Base-by-base conservation (phyloP, 495 filamentous ascomycete genomes). In the Penicillium steckii region DNA sequence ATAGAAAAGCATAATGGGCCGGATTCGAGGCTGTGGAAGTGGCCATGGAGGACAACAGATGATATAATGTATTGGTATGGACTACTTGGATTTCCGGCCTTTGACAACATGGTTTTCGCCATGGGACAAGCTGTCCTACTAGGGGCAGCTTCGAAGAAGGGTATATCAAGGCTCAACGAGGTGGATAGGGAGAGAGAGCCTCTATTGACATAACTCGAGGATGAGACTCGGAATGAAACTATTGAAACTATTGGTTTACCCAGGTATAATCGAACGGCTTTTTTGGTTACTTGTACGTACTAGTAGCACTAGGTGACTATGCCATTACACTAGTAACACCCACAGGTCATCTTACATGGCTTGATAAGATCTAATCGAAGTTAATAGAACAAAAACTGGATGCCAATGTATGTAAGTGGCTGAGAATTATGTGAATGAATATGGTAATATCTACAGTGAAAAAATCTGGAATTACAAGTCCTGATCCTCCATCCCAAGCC, bases 401-500 rank as follows among this genome's bases (percentile, higher is more conserved):
- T n/a, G n/a, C n/a, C n/a, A n/a, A n/a, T n/a, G n/a, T n/a, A n/a
- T n/a, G n/a, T n/a, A n/a, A n/a, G n/a, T n/a, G n/a, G 26, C 26
- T 27, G 15, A 7, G 4, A 37, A 37, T 37, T 7, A 37, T 37
- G 33, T 37, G n/a, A 37, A 37, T 6, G 33, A 37, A 8, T n/a
- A 37, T 4, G 2, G 18, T 41, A 22, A 23, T 41, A 41, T 23
- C 9, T 41, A 41, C 38, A 22, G 8, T 8, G 17, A 8, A 7
- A 41, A 24, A 8, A 19, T 23, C 29, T 24, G n/a, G 33, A 56
- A 38, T 22, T 62, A 60, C 24, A 58, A 47, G n/a, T 19, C 53
- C 30, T 46, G 50, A 27, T 66, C 60, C 27, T 64, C 61, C 56
- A 54, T 51, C 18, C 69, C 67, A 49, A 85, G 54, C 21, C 61